A percentile compares a stretch with the other conserved stretches of the same genome.
Evolutionary conservation across 1,284 basidiomycete species (phyloP).

Genomic region (Tausonia pullulans): DNA sequence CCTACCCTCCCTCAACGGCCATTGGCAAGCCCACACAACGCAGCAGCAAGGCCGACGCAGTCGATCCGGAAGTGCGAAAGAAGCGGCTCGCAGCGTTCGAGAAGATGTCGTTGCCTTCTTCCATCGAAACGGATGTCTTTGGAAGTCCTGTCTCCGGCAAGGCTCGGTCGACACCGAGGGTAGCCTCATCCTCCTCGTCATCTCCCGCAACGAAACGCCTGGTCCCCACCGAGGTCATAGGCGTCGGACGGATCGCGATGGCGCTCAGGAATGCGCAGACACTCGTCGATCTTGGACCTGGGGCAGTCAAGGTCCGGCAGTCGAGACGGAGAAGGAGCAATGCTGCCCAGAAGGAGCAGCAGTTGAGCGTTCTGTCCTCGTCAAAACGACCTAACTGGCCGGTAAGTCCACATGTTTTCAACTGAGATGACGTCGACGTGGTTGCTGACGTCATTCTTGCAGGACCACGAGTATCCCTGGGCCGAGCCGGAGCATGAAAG

Average conservation of each 20-base stretch:
- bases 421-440: too few species aligned
- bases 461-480: constrained; percentile 62
- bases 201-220: background rate
- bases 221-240: constrained; percentile 1
- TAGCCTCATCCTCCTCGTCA: background rate
- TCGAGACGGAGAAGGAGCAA: background rate
- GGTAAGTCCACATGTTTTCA: too few species aligned
- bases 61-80: background rate
- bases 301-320: background rate
- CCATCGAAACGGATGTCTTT: background rate
- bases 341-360: background rate
- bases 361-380: too few species aligned
- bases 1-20: background rate
- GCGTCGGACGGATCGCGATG: constrained; percentile 11
- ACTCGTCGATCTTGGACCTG: background rate
- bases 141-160: constrained; percentile 1
- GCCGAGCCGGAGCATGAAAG: constrained; percentile 46
- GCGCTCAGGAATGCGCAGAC: background rate
- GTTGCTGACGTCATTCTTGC: too few species aligned
- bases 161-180: background rate
- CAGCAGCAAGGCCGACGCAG: background rate
- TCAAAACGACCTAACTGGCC: constrained; percentile 51
- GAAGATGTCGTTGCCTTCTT: background rate
- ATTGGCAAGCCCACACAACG: background rate
- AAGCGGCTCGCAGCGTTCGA: background rate